Conservation (phyloP, 2,329 filamentous ascomycete genomes). For the Bipolaris victoriae region DNA sequence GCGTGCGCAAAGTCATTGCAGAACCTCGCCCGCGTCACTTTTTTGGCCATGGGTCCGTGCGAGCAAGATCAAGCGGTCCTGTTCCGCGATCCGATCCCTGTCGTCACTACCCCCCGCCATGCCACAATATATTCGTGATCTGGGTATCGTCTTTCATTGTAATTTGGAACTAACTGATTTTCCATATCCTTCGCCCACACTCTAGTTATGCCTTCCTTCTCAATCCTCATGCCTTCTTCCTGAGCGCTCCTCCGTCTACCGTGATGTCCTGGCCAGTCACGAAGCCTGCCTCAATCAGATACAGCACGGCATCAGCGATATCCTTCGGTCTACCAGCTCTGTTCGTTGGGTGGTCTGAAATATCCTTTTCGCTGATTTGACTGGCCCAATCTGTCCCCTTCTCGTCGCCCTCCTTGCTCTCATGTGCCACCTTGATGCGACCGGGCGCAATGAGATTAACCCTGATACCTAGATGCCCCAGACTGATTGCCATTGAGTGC, state of each 20-base stretch:
- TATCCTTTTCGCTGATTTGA: conserved; percentile 49
- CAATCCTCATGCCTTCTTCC: conserved; percentile 35
- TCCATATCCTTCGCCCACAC: not conserved
- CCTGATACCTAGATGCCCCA: conserved; percentile 53
- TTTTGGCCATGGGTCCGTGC: conserved; percentile 13
- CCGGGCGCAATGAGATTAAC: conserved; percentile 58
- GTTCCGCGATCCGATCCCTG: conserved; percentile 1
- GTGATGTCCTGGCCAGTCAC: conserved; percentile 49
- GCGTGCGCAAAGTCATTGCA: conserved; percentile 9
- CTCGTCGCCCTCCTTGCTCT: conserved; percentile 55
- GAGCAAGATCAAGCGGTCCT: conserved; percentile 1
- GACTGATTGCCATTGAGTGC: conserved; percentile 58
- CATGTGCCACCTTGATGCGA: conserved; percentile 56
- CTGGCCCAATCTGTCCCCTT: conserved; percentile 49
- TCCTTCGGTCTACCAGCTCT: conserved; percentile 55
- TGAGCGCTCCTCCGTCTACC: conserved; percentile 47
- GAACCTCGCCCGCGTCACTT: conserved; percentile 8
- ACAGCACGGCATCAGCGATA: conserved; percentile 54
- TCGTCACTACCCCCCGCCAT: not conserved
- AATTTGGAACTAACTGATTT: not conserved
- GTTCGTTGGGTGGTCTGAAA: conserved; percentile 53
- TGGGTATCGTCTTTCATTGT: conserved; percentile 6
- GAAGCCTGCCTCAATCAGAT: conserved; percentile 49
- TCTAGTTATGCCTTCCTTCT: not conserved
- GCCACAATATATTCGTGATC: not conserved